A percentile compares a stretch with the other conserved stretches of the same genome.
These are phyloP conservation scores for Colletotrichum sp. DNA, from an alignment of 2,329 filamentous ascomycete species.

Conservation along the genomic window DNA sequence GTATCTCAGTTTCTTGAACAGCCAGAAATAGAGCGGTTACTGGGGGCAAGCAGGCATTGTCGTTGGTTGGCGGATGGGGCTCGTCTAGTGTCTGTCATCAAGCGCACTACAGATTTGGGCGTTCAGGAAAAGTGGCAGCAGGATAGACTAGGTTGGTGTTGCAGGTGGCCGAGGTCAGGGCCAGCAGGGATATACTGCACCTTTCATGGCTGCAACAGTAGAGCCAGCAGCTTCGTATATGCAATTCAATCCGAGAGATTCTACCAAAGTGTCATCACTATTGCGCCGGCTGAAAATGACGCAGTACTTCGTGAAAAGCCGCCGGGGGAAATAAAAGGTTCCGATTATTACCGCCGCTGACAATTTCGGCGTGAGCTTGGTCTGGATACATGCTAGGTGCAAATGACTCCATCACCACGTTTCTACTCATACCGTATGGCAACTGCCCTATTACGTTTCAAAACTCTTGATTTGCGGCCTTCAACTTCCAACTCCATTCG, in stretches of 20 bases:
- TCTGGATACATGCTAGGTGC: too few relatives aligned
- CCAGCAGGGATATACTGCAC: background rate
- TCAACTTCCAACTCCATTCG: accelerated
- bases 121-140: background rate
- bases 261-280: accelerated
- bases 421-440: too few relatives aligned
- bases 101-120: background rate
- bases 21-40: constrained; percentile 28
- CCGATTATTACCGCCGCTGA: too few relatives aligned
- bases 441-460: too few relatives aligned
- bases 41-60: too few relatives aligned
- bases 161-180: background rate
- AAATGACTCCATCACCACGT: too few relatives aligned
- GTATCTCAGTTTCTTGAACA: constrained; percentile 68
- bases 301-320: too few relatives aligned
- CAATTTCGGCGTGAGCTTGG: too few relatives aligned
- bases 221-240: background rate
- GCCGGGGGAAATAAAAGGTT: too few relatives aligned
- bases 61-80: background rate
- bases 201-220: background rate
- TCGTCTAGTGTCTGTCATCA: background rate
- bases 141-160: background rate
- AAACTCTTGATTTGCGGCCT: too few relatives aligned
- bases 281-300: too few relatives aligned
- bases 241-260: background rate